Percentiles rank a stretch among this genome's conserved stretches.
Conservation (phyloP, 1,284 basidiomycete species). For the Pterula multifida region DNA sequence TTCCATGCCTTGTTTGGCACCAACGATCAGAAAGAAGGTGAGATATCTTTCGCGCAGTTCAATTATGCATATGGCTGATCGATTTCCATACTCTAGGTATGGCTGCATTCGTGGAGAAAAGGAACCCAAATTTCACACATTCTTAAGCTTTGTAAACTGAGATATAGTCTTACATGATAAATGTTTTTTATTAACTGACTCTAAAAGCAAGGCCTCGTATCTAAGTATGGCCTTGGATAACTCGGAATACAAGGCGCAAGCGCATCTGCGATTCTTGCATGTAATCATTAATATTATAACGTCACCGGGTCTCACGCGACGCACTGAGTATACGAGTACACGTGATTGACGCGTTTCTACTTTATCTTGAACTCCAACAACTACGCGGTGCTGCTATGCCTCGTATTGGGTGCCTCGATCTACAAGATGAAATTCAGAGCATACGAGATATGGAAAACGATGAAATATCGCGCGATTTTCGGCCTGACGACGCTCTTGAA, state of each 20-base stretch:
- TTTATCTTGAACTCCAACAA: background rate
- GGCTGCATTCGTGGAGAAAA: constrained; percentile 96
- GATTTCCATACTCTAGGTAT: constrained; percentile 59
- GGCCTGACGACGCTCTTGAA: constrained; percentile 33
- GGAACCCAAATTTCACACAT: constrained; percentile 76
- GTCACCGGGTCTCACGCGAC: background rate
- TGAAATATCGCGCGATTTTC: constrained; percentile 51
- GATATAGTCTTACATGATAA: too few relatives aligned
- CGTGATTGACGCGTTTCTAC: background rate
- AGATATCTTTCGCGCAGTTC: too few relatives aligned
- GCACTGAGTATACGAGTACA: background rate
- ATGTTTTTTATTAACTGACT: too few relatives aligned
- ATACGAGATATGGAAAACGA: constrained; percentile 50
- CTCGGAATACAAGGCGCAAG: too few relatives aligned
- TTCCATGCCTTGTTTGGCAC: constrained; percentile 95
- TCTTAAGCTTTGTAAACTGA: constrained; percentile 26
- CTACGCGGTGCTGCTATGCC: background rate
- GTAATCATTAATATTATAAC: background rate
- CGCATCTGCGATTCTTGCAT: too few relatives aligned
- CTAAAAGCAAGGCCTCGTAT: too few relatives aligned
- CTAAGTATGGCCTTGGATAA: too few relatives aligned
- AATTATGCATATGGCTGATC: too few relatives aligned
- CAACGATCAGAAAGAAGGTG: constrained; percentile 94
- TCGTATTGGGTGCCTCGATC: constrained; percentile 35
- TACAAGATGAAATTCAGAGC: constrained; percentile 63